Evolutionary conservation across 176 grass and related monocot species (phyloP).

Genomic region (Avena sativa): DNA sequence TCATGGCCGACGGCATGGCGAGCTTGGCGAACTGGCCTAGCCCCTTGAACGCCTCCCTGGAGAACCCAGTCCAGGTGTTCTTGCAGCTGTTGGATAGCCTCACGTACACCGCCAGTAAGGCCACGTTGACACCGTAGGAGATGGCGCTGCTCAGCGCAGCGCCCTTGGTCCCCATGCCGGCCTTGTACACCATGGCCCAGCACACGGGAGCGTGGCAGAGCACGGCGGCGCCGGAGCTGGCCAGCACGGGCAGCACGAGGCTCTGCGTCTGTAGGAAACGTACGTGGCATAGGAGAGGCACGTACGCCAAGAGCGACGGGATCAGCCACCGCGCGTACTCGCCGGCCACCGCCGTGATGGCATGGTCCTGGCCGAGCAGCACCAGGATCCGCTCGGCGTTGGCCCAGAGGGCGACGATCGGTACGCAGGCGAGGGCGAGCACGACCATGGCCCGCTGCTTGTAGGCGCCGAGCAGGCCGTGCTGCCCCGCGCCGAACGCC

Average conservation of each 20-base stretch:
- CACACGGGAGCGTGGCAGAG: background rate
- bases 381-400: slow-evolving; percentile 47
- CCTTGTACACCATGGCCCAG: background rate
- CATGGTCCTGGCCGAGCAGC: slow-evolving; percentile 51
- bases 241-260: background rate
- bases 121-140: background rate
- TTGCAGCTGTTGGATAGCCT: background rate
- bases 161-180: background rate
- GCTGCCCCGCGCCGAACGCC: slow-evolving; percentile 60
- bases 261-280: background rate
- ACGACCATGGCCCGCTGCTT: slow-evolving; percentile 40
- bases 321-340: slow-evolving; percentile 64
- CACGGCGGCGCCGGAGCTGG: background rate
- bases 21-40: background rate
- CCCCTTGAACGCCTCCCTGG: background rate
- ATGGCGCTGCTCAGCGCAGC: background rate
- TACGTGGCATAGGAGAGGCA: background rate
- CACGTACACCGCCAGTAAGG: background rate
- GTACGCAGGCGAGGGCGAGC: slow-evolving; percentile 39
- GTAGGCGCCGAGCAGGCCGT: slow-evolving; percentile 43
- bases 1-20: background rate
- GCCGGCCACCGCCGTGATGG: slow-evolving; percentile 70
- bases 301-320: slow-evolving; percentile 11
- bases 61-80: background rate
- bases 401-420: slow-evolving; percentile 46